Conservation (phyloP, 306 rosid genomes). For the Mucuna pruriens region DNA sequence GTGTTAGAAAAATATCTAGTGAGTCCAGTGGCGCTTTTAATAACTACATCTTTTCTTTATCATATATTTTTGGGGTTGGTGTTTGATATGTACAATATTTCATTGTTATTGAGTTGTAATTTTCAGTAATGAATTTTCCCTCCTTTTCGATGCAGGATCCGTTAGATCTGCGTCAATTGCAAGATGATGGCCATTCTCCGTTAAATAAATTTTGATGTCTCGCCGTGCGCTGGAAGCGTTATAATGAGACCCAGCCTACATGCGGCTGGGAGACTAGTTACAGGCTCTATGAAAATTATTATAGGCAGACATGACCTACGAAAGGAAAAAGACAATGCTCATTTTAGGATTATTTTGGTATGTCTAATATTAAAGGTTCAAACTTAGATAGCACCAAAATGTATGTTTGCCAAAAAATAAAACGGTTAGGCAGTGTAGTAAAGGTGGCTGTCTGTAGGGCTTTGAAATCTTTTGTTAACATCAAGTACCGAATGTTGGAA, state of each 20-base stretch:
- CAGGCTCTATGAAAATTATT: conserved; percentile 19
- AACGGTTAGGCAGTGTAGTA: background rate
- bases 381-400: background rate
- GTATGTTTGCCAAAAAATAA: background rate
- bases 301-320: conserved; percentile 13
- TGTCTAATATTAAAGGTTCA: background rate
- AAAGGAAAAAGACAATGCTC: background rate
- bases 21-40: background rate
- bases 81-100: background rate
- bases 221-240: background rate
- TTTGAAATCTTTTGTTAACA: background rate
- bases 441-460: background rate
- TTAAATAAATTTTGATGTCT: conserved; percentile 3
- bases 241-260: background rate
- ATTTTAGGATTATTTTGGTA: conserved; percentile 1
- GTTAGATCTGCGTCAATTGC: conserved; percentile 29
- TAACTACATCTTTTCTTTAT: background rate
- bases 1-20: background rate
- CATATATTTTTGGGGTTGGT: background rate
- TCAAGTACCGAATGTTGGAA: background rate
- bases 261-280: conserved; percentile 10
- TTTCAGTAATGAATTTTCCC: background rate
- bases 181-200: conserved; percentile 11
- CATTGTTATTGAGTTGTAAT: background rate
- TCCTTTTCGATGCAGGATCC: conserved; percentile 45